phyloP scores from a whole-genome alignment of 2,329 filamentous ascomycete genomes.

The Celoporthe dispersa region DNA sequence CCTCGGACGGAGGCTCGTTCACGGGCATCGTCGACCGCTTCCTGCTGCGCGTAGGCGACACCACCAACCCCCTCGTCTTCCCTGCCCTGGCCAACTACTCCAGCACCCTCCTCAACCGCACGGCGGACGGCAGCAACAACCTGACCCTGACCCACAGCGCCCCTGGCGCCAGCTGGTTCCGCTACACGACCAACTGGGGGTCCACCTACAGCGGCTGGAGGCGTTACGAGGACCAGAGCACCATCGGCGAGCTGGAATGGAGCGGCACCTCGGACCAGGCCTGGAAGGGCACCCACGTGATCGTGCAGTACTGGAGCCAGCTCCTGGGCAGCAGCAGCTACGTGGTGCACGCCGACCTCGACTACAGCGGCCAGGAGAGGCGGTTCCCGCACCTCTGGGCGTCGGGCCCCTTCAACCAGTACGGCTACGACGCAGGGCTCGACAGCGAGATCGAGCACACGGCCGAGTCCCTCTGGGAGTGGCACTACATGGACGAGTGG shows the following conservation, averaged over 20 bases:
- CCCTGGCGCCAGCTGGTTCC: conserved; percentile 62
- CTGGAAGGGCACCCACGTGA: conserved; percentile 66
- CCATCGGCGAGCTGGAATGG: conserved; percentile 57
- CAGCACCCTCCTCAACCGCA: conserved; percentile 49
- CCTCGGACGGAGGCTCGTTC: conserved; percentile 41
- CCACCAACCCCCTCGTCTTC: conserved; percentile 63
- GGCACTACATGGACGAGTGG: conserved; percentile 66
- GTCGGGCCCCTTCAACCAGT: conserved; percentile 65
- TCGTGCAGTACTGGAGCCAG: conserved; percentile 64
- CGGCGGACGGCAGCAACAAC: conserved; percentile 37
- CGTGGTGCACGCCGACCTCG: conserved; percentile 62
- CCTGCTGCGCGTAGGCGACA: conserved; percentile 58
- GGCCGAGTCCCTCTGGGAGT: conserved; percentile 56
- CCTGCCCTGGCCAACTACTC: conserved; percentile 57
- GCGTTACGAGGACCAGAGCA: conserved; percentile 55
- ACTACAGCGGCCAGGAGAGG: conserved; percentile 43
- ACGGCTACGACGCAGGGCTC: conserved; percentile 63
- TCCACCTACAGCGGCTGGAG: conserved; percentile 62
- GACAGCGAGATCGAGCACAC: conserved; percentile 53
- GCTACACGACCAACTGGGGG: conserved; percentile 66
- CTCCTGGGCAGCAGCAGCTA: conserved; percentile 63
- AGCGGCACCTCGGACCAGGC: conserved; percentile 57
- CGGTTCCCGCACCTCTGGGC: conserved; percentile 66
- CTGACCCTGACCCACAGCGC: conserved; percentile 59
- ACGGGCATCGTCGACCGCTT: conserved; percentile 62